Evolutionary conservation across 306 rosid species (phyloP), one percentile per base, ranked within the genome.

Genomic region (Amphicarpaea edgeworthii): DNA sequence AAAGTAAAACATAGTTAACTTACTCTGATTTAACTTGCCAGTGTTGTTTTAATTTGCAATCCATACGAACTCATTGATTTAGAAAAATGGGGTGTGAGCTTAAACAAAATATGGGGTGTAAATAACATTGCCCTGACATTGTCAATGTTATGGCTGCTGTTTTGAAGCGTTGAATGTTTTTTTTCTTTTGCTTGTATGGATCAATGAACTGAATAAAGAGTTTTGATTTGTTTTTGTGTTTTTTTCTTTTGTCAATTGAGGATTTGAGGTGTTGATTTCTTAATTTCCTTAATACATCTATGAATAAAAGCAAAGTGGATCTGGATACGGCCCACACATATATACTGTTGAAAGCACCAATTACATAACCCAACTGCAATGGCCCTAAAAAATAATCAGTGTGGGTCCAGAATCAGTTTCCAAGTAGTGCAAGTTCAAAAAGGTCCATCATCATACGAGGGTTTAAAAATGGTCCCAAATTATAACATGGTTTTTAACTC

Each of bases 401-500:
- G 76, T 63, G 78, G 86, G 86, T 24, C 86, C 72, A 43, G 20
- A 70, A 55, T 65, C 30, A 75, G 51, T 63, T 38, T 51, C 79
- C 49, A 62, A 28, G 41, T 40, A n/a, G n/a, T n/a, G n/a, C n/a
- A 46, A 45, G 81, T 73, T 66, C 70, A 78, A 83, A 78, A 73
- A 51, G 61, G 61, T 53, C 73, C 68, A 66, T 79, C 68, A 66
- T 79, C 81, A 50, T 76, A 55, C 11, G 45, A 57, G 64, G 45
- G 66, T 84, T 84, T 17, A 71, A 59, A 76, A 41, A 68, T 78
- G 64, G 81, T 62, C 70, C 69, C 79, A 60, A 71, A 57, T 83
- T 49, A 79, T 79, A 67, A 58, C 72, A 26, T 41, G 37, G 77
- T 49, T 50, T 80, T 84, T 72, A 71, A 84, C 84, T 72, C 51